phyloP scores from a whole-genome alignment of 352 stramenopile species.

The Pythium insidiosum region DNA sequence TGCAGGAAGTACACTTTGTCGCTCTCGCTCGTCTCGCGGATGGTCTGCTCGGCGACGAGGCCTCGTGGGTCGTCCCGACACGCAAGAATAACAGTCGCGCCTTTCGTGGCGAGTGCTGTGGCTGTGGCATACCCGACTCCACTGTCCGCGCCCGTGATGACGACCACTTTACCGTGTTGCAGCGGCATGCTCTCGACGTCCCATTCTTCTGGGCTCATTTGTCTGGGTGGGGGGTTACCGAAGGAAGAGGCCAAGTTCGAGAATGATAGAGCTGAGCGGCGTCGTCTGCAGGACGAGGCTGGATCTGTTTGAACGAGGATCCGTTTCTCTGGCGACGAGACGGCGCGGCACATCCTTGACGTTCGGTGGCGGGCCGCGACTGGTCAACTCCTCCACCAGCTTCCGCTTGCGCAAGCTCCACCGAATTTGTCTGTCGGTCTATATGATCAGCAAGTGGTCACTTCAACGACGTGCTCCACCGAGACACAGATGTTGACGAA shows the following conservation, averaged over 20 bases:
- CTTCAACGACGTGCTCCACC: not conserved
- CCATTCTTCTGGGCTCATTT: constrained; percentile 8
- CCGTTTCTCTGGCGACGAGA: not conserved
- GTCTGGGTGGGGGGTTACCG: not conserved
- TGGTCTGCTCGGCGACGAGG: constrained; percentile 18
- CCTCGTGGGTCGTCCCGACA: constrained; percentile 6
- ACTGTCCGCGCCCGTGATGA: not conserved
- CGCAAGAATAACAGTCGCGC: constrained; percentile 22
- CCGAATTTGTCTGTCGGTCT: not conserved
- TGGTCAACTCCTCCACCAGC: too few relatives aligned
- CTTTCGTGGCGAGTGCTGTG: constrained; percentile 21
- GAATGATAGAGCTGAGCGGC: too few relatives aligned
- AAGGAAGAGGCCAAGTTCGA: not conserved
- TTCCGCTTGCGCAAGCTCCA: too few relatives aligned
- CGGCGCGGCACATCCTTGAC: not conserved
- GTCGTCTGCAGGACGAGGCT: too few relatives aligned
- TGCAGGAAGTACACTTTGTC: constrained; percentile 31
- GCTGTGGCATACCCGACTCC: constrained; percentile 15
- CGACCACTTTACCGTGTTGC: constrained; percentile 15
- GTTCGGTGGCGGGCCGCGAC: too few relatives aligned
- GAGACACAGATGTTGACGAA: not conserved
- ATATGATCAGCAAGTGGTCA: not conserved
- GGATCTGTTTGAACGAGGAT: not conserved
- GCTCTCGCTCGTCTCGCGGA: constrained; percentile 8
- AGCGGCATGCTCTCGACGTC: constrained; percentile 14